phyloP scores from a whole-genome alignment of 2,329 filamentous ascomycete genomes.

The Fusarium sp. region DNA sequence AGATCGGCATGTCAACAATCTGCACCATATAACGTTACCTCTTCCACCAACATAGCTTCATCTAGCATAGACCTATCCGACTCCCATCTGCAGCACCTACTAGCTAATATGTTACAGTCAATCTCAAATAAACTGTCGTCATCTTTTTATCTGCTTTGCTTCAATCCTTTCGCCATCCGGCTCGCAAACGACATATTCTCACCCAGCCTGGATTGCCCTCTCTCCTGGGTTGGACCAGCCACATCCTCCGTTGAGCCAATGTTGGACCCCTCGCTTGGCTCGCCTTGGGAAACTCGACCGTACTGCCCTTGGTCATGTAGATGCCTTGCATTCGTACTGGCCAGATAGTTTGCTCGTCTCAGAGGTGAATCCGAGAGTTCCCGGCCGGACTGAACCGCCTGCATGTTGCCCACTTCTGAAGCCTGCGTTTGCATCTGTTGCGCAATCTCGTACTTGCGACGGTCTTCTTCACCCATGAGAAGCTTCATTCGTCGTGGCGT shows the following conservation, averaged over 20 bases:
- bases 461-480: conserved; percentile 83
- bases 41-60: conserved; percentile 32
- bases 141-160: background rate
- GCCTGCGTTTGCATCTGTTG: conserved; percentile 46
- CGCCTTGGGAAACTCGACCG: conserved; percentile 4
- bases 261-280: background rate
- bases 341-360: conserved; percentile 15
- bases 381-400: background rate
- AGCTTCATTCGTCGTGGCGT: conserved; percentile 77
- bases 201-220: background rate
- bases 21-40: background rate
- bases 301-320: conserved; percentile 4
- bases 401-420: background rate
- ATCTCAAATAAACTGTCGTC: background rate
- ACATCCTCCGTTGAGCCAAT: background rate
- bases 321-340: background rate
- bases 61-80: background rate
- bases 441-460: conserved; percentile 77
- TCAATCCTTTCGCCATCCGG: conserved; percentile 28
- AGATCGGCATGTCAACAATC: conserved; percentile 20
- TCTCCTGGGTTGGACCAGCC: background rate
- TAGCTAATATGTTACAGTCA: background rate
- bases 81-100: background rate
- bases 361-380: conserved; percentile 7
- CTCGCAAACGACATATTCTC: conserved; percentile 33